Evolutionary conservation across 176 grass and related monocot species (phyloP).

Genomic region (Tillandsia fasciculata): DNA sequence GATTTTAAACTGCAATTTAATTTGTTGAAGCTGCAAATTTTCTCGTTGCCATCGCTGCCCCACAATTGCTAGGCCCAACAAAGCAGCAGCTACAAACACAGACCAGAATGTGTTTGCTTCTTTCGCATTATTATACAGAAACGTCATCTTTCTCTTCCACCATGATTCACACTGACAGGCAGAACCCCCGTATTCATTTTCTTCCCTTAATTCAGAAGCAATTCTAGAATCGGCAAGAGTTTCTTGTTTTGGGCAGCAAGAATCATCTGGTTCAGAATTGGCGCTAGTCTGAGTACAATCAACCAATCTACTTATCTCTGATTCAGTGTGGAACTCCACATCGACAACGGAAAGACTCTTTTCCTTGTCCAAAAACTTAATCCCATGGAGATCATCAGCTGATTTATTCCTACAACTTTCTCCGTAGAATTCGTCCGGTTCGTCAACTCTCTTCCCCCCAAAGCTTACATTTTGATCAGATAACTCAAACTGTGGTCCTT

Average conservation of each 20-base stretch:
- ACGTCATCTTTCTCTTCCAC: conserved; percentile 49
- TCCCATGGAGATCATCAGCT: conserved; percentile 15
- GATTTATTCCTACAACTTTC: conserved; percentile 17
- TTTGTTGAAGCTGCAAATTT: conserved; percentile 33
- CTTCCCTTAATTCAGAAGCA: conserved; percentile 12
- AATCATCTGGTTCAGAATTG: conserved; percentile 8
- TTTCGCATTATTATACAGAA: conserved; percentile 48
- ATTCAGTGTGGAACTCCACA: conserved; percentile 24
- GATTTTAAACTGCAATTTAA: conserved; percentile 31
- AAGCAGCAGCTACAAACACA: conserved; percentile 41
- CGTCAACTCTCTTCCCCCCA: background rate
- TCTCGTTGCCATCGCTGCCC: conserved; percentile 46
- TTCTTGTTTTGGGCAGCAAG: conserved; percentile 4
- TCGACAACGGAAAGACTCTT: conserved; percentile 24
- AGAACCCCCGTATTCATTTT: conserved; percentile 27
- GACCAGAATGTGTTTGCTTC: conserved; percentile 63
- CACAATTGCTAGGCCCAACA: conserved; percentile 61
- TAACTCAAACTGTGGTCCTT: conserved; percentile 17
- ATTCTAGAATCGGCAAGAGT: conserved; percentile 9
- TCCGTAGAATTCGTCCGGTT: background rate
- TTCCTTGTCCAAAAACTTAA: conserved; percentile 28
- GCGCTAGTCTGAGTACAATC: conserved; percentile 2
- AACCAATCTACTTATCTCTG: conserved; percentile 10
- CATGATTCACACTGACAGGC: conserved; percentile 23
- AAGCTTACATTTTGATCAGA: conserved; percentile 16